Evolutionary conservation across 768 basidiomycete genomes (phyloP).

Genomic region (Russula lepida): DNA sequence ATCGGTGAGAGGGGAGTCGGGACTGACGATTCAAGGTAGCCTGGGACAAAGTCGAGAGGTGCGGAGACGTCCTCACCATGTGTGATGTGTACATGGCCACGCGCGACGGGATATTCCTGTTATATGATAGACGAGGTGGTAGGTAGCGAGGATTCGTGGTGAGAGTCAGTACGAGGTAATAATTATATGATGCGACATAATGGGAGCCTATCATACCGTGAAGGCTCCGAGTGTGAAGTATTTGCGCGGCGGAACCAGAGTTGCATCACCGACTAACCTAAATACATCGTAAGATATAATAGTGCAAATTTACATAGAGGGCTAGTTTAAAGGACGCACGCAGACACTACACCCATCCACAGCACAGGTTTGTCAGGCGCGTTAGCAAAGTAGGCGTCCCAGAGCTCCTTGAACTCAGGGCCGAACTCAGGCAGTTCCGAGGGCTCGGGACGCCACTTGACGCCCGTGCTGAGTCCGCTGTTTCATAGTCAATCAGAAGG

Average conservation of each 20-base stretch:
- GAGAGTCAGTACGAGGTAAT: neutral
- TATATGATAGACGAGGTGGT: too few species aligned
- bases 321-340: constrained; percentile 13
- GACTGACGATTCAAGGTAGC: constrained; percentile 22
- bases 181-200: neutral
- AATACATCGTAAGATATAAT: neutral
- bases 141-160: too few species aligned
- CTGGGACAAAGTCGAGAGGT: constrained; percentile 23
- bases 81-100: constrained; percentile 24
- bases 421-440: constrained; percentile 24
- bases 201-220: neutral
- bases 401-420: constrained; percentile 23
- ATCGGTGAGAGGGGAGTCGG: too few species aligned
- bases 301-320: neutral
- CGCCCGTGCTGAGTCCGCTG: constrained; percentile 15
- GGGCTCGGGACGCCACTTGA: constrained; percentile 23
- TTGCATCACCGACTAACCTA: neutral
- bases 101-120: constrained; percentile 20
- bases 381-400: constrained; percentile 22
- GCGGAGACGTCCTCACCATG: constrained; percentile 20
- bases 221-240: constrained; percentile 18
- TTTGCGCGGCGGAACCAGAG: constrained; percentile 17
- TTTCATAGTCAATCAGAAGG: neutral
- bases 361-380: constrained; percentile 24
- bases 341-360: constrained; percentile 5